Evolutionary conservation across 306 rosid genomes (phyloP), one percentile per base, ranked within the genome.

Genomic region (Fagus crenata): DNA sequence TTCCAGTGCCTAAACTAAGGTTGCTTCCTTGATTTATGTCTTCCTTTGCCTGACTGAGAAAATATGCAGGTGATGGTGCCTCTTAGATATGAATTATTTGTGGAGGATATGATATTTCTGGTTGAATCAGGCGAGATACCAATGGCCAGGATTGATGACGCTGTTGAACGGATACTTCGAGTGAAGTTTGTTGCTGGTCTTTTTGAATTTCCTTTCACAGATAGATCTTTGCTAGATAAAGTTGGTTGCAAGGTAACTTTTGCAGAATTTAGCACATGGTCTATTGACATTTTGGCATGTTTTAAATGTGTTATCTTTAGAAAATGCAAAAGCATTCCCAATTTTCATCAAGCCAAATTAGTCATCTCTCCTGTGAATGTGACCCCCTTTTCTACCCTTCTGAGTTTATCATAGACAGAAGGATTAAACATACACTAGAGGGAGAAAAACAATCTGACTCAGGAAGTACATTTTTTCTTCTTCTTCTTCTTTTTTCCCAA

Each of bases 161-260:
- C 97, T 28, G 93, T 90, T 82, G 96, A 89, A 78, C 79, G 95
- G 67, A 90, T 92, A 77, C 87, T 94, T 74, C 88, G 96, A 89
- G 97, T 94, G 75, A 94, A 94, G 83, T 90, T 92, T 42, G 87
- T 81, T 46, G 88, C 97, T 17, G 95, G 93, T 58, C 75, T 92
- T 83, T 94, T 94, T 75, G 95, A 94, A 85, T 83, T 78, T 78
- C 93, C 95, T 60, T 83, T 87, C 15, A 70, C 85, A 14, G 89
- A 88, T 81, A 84, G 95, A 83, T 90, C 95, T 67, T 79, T 92
- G 85, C 84, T 92, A 8, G 92, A 90, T 78, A 72, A 9, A 14
- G 95, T 92, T 83, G 97, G 98, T 74, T 90, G 92, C 95, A 94
- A 90, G 93, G 98, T 86, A 79, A 80, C 49, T 37, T 60, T 31